Conservation (phyloP, 345 rosid species). For the Dovyalis caffra region DNA sequence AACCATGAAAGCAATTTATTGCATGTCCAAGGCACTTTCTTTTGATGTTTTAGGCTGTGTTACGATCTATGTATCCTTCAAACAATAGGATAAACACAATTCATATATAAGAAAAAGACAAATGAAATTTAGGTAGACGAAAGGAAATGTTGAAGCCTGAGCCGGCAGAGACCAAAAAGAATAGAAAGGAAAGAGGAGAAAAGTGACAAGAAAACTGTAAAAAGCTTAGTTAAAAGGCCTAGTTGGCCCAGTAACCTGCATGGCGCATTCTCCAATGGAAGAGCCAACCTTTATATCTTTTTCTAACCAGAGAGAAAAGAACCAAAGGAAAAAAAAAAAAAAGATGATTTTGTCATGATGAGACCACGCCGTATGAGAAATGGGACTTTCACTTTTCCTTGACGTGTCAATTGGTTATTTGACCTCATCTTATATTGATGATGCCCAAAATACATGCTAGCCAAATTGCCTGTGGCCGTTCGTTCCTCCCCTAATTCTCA, state of each 20-base stretch:
- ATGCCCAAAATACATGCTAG: too few species aligned
- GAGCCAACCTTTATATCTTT: background rate
- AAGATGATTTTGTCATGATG: conserved; percentile 30
- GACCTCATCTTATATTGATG: too few species aligned
- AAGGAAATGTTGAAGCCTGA: background rate
- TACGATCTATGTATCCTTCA: background rate
- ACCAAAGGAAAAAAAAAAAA: background rate
- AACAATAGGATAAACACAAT: background rate
- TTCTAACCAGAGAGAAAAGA: background rate
- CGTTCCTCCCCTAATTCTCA: too few species aligned
- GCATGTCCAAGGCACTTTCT: background rate
- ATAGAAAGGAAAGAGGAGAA: background rate
- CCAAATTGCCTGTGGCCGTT: too few species aligned
- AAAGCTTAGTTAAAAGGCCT: background rate
- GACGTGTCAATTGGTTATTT: too few species aligned
- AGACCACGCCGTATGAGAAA: conserved; percentile 19
- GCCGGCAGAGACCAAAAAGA: background rate
- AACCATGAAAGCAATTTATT: too few species aligned
- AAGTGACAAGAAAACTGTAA: background rate
- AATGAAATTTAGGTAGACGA: too few species aligned
- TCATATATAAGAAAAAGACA: too few species aligned
- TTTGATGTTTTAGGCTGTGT: background rate
- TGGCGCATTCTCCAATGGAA: background rate
- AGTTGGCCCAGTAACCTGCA: background rate
- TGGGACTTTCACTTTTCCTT: background rate